Evolutionary conservation across 2,329 filamentous ascomycete genomes (phyloP).

Genomic region (Aspergillus unguis): DNA sequence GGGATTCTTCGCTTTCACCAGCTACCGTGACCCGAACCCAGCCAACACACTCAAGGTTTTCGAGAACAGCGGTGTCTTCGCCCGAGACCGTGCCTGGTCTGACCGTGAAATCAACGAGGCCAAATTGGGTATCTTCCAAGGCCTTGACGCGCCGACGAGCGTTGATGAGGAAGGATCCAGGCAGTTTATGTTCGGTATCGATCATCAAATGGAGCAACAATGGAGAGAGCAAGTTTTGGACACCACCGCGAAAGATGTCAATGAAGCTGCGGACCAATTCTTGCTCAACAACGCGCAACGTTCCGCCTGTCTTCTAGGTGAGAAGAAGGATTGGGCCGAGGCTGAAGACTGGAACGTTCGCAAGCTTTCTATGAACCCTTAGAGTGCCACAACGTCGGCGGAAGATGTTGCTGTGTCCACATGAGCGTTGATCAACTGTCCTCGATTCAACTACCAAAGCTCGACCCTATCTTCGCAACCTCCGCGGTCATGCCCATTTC

Average conservation of each 20-base stretch:
- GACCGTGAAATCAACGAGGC: conserved; percentile 88
- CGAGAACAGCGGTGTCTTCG: conserved; percentile 77
- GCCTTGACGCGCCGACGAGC: conserved; percentile 80
- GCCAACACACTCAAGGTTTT: conserved; percentile 84
- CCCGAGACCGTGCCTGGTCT: conserved; percentile 74
- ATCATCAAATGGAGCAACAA: conserved; percentile 82
- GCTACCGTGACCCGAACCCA: conserved; percentile 94
- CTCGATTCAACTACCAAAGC: no score
- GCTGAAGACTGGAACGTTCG: conserved; percentile 69
- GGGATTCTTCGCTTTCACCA: conserved; percentile 90
- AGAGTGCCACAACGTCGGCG: conserved; percentile 14
- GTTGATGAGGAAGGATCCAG: conserved; percentile 86
- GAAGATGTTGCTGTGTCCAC: conserved; percentile 23
- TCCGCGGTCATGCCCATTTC: no score
- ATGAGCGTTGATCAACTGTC: conserved; percentile 11
- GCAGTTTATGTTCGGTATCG: conserved; percentile 79
- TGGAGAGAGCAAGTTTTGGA: conserved; percentile 82
- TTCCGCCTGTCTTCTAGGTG: conserved; percentile 72
- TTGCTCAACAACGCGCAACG: conserved; percentile 64
- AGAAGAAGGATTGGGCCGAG: conserved; percentile 72
- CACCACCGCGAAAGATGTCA: conserved; percentile 76
- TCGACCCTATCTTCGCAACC: no score
- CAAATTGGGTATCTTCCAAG: conserved; percentile 91
- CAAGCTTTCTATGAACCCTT: conserved; percentile 63
- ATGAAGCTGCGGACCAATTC: conserved; percentile 75